A percentile compares a stretch with the other conserved stretches of the same genome.
These are phyloP conservation scores for Penicillium lagena DNA, from an alignment of 495 filamentous ascomycete genomes.

Conservation along the genomic window DNA sequence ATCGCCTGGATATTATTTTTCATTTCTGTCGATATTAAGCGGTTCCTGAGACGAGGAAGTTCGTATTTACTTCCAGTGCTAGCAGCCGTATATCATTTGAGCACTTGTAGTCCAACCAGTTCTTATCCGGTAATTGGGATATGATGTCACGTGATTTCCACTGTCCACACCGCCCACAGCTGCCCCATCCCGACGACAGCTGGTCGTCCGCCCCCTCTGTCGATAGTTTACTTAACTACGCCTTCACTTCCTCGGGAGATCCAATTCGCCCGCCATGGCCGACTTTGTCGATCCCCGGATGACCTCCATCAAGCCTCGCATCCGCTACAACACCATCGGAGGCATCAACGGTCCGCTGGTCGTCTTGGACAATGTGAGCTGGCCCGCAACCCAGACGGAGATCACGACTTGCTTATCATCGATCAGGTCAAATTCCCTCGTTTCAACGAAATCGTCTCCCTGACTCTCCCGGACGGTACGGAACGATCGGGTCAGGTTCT, in stretches of 20 bases:
- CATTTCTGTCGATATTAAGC: too few relatives aligned
- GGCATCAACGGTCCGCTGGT: constrained; percentile 97
- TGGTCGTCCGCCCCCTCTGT: constrained; percentile 13
- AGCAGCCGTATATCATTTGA: too few relatives aligned
- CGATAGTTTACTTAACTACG: too few relatives aligned
- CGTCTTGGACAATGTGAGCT: constrained; percentile 83
- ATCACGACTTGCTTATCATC: constrained; percentile 2
- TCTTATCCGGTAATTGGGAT: too few relatives aligned
- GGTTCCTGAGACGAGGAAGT: too few relatives aligned
- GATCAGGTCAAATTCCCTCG: constrained; percentile 87
- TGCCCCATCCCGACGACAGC: constrained; percentile 18
- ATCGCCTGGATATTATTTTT: too few relatives aligned
- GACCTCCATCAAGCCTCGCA: constrained; percentile 73
- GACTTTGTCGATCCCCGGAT: constrained; percentile 68
- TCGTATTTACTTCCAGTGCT: too few relatives aligned
- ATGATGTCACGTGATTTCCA: too few relatives aligned
- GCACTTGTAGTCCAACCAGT: too few relatives aligned
- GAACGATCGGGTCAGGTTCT: constrained; percentile 92
- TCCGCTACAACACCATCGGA: constrained; percentile 96
- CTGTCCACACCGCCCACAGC: neutral
- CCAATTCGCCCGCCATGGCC: constrained; percentile 45
- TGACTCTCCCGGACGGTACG: constrained; percentile 92
- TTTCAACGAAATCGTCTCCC: constrained; percentile 95
- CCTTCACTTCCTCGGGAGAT: constrained; percentile 10
- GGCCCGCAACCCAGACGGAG: too few relatives aligned